A percentile compares a stretch with the other conserved stretches of the same genome.
Evolutionary conservation across 2,329 filamentous ascomycete genomes (phyloP).

Genomic region (Onygenales sp.): DNA sequence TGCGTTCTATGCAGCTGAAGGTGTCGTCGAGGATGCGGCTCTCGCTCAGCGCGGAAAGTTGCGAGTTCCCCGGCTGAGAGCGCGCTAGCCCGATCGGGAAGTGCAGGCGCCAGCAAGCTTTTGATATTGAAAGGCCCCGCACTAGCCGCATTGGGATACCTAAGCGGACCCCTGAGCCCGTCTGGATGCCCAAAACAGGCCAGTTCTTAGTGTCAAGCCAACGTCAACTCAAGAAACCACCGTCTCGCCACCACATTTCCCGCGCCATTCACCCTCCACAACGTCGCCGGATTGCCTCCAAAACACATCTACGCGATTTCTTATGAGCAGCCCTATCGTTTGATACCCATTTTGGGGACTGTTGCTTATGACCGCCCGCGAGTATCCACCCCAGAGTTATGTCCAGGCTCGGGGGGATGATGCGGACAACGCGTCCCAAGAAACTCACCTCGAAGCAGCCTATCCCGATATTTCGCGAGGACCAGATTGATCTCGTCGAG

Average conservation of each 20-base stretch:
- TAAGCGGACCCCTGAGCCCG: constrained; percentile 36
- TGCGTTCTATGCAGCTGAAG: no score
- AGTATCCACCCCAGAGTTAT: constrained; percentile 33
- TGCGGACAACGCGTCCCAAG: constrained; percentile 39
- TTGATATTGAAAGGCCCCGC: constrained; percentile 35
- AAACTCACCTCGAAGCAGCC: constrained; percentile 89
- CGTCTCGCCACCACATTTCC: constrained; percentile 23
- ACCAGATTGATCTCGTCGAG: constrained; percentile 84
- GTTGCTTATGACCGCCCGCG: constrained; percentile 28
- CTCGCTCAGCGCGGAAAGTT: neutral
- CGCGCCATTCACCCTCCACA: constrained; percentile 34
- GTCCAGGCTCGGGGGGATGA: constrained; percentile 37
- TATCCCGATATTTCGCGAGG: constrained; percentile 77
- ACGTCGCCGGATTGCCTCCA: constrained; percentile 45
- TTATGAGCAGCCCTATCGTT: constrained; percentile 51
- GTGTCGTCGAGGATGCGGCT: neutral
- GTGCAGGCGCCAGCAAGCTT: constrained; percentile 15
- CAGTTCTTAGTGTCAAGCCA: constrained; percentile 30
- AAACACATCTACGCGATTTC: constrained; percentile 43
- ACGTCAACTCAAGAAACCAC: constrained; percentile 36
- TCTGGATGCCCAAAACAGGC: constrained; percentile 33
- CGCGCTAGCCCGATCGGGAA: constrained; percentile 8
- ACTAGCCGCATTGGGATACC: constrained; percentile 29
- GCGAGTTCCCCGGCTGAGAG: neutral
- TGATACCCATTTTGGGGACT: constrained; percentile 55